phyloP scores from a whole-genome alignment of 2,329 filamentous ascomycete species.

The Arthrinium phaeospermum region DNA sequence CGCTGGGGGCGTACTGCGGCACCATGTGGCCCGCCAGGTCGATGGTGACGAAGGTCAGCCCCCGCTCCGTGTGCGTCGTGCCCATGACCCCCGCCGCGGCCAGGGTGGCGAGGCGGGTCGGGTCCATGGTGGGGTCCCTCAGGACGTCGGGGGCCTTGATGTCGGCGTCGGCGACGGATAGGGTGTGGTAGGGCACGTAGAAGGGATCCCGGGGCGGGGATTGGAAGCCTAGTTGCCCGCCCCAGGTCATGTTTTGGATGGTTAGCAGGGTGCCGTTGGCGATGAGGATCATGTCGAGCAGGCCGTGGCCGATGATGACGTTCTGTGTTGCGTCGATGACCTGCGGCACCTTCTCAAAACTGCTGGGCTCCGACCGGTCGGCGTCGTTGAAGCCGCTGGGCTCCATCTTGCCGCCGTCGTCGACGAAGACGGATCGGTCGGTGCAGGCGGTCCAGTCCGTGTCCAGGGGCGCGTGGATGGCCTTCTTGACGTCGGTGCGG shows the following conservation, averaged over 20 bases:
- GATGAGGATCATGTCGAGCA: conserved; percentile 71
- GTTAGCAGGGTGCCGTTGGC: conserved; percentile 72
- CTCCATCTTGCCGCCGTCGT: conserved; percentile 45
- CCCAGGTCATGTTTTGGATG: conserved; percentile 85
- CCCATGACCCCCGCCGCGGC: conserved; percentile 73
- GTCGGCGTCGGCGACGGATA: conserved; percentile 36
- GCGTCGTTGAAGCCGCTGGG: conserved; percentile 52
- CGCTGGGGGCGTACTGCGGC: conserved; percentile 71
- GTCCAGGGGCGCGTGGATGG: conserved; percentile 66
- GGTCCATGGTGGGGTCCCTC: conserved; percentile 25
- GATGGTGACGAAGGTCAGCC: conserved; percentile 67
- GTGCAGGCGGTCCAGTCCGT: conserved; percentile 36
- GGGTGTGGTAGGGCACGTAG: conserved; percentile 70
- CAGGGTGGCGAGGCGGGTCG: conserved; percentile 41
- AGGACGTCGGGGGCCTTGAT: conserved; percentile 32
- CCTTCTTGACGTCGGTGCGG: conserved; percentile 70
- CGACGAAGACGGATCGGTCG: conserved; percentile 42
- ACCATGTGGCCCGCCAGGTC: conserved; percentile 70
- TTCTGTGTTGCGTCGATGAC: conserved; percentile 77
- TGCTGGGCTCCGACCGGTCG: conserved; percentile 46
- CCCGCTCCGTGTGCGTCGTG: conserved; percentile 73
- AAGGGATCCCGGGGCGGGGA: conserved; percentile 64
- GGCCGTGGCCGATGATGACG: conserved; percentile 76
- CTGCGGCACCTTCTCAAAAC: conserved; percentile 64
- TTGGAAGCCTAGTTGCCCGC: conserved; percentile 73